These are phyloP conservation scores for Colletotrichum tropicale DNA, from an alignment of 2,329 filamentous ascomycete genomes.

Conservation along the genomic window DNA sequence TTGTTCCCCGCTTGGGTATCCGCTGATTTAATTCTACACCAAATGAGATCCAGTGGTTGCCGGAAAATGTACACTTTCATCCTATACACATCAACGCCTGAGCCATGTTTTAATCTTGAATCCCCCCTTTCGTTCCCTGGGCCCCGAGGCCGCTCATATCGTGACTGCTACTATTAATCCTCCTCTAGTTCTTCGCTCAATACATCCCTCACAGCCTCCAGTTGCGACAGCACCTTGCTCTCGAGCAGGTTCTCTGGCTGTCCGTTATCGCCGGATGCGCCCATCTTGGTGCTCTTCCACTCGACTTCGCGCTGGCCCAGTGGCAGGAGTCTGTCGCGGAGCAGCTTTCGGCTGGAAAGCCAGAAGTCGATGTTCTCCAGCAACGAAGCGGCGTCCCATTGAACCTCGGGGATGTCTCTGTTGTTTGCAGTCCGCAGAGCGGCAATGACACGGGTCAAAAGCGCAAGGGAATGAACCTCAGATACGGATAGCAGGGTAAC, in stretches of 20 bases:
- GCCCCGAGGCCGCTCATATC: neutral
- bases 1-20: slow-evolving; percentile 11
- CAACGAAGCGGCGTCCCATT: slow-evolving; percentile 75
- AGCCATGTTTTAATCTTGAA: neutral
- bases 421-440: slow-evolving; percentile 68
- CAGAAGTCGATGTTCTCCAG: slow-evolving; percentile 86
- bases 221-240: slow-evolving; percentile 73
- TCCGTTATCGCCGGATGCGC: slow-evolving; percentile 31
- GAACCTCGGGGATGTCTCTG: slow-evolving; percentile 74
- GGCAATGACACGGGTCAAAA: slow-evolving; percentile 76
- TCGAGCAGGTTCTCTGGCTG: slow-evolving; percentile 67
- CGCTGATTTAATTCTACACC: slow-evolving; percentile 10
- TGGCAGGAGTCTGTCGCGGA: slow-evolving; percentile 77
- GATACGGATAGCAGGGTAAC: slow-evolving; percentile 76
- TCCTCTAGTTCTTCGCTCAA: slow-evolving; percentile 55
- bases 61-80: slow-evolving; percentile 5
- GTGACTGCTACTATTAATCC: neutral
- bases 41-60: neutral
- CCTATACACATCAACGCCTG: slow-evolving; percentile 15
- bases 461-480: slow-evolving; percentile 79
- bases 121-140: slow-evolving; percentile 4
- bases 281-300: slow-evolving; percentile 52
- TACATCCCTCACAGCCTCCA: slow-evolving; percentile 64
- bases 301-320: slow-evolving; percentile 75
- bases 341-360: slow-evolving; percentile 69